Conservation (phyloP, 2,329 filamentous ascomycete genomes). For the Colletotrichum cuscutae region DNA sequence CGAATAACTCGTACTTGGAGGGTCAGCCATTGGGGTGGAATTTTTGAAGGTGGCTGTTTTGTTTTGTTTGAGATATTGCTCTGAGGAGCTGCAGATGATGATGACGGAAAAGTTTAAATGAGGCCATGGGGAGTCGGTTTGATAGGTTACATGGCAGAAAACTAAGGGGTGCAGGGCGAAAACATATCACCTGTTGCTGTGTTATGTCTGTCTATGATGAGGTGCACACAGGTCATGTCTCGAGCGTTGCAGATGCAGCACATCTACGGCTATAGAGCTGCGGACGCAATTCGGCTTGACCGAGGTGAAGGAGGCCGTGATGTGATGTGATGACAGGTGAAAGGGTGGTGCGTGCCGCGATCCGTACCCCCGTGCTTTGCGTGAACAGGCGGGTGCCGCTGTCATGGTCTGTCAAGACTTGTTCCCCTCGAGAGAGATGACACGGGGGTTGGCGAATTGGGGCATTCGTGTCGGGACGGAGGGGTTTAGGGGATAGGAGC, state of each 20-base stretch:
- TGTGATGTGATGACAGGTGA: neutral
- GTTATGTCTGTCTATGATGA: neutral
- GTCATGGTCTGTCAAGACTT: neutral
- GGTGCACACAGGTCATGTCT: neutral
- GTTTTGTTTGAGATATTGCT: neutral
- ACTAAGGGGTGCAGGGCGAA: neutral
- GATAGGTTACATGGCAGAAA: neutral
- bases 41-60: neutral
- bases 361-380: neutral
- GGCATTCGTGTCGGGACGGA: too few species aligned
- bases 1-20: neutral
- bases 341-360: neutral
- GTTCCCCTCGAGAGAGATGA: neutral
- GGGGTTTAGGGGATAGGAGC: too few species aligned
- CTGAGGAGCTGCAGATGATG: neutral
- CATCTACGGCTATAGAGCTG: too few species aligned
- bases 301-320: too few species aligned
- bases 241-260: too few species aligned
- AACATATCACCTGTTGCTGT: neutral
- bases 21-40: neutral
- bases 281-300: too few species aligned
- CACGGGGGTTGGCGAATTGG: too few species aligned
- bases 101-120: neutral
- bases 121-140: neutral
- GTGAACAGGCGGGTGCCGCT: neutral